Percentiles rank a stretch among this genome's conserved stretches.
Evolutionary conservation across 768 basidiomycete species (phyloP).

Genomic region (Mycena venus): DNA sequence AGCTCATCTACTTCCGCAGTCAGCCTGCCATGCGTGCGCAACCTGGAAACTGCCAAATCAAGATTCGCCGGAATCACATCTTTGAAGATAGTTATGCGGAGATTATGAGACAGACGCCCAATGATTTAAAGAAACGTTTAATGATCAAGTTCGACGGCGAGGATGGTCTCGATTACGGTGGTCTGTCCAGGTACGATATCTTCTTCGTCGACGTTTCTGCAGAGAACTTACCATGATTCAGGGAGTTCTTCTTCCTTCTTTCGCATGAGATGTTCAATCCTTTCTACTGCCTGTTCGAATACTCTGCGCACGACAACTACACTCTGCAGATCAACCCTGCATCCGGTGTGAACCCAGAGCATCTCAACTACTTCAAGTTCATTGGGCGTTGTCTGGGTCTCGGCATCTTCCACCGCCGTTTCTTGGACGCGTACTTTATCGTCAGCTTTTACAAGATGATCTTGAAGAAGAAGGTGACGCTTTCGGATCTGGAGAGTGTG

Average conservation of each 20-base stretch:
- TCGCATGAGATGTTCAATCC: constrained; percentile 99
- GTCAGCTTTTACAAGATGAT: constrained; percentile 99
- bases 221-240: constrained; percentile 46
- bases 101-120: constrained; percentile 99
- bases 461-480: constrained; percentile 94
- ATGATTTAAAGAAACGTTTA: constrained; percentile 96
- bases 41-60: constrained; percentile 99
- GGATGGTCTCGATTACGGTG: constrained; percentile 98
- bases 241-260: constrained; percentile 99
- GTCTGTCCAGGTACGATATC: constrained; percentile 85
- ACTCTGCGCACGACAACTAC: constrained; percentile 99
- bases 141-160: constrained; percentile 99
- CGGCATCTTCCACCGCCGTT: constrained; percentile 98
- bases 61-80: constrained; percentile 97
- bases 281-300: constrained; percentile 99
- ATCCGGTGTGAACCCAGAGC: constrained; percentile 98
- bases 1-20: constrained; percentile 99
- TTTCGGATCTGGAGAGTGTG: constrained; percentile 95
- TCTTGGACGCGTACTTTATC: constrained; percentile 99
- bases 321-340: constrained; percentile 99
- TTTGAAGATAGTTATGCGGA: constrained; percentile 99
- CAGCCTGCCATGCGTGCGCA: constrained; percentile 98
- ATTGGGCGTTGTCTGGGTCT: constrained; percentile 96
- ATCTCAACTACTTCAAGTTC: constrained; percentile 99
- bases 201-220: constrained; percentile 6